phyloP scores from a whole-genome alignment of 2,329 filamentous ascomycete species.

The Fusarium hainanense region DNA sequence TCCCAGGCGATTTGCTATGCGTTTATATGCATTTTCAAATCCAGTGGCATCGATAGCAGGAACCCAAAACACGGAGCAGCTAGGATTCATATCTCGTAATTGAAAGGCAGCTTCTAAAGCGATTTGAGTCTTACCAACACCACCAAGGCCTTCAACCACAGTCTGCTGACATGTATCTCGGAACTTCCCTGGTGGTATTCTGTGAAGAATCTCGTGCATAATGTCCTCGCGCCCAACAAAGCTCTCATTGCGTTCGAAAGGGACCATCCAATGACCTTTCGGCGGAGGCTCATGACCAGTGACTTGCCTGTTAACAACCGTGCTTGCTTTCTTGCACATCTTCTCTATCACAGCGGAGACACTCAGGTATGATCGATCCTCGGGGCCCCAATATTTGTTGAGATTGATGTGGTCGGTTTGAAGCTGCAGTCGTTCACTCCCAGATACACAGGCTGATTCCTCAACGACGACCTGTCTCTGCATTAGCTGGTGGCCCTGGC shows the following conservation, averaged over 20 bases:
- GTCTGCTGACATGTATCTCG: background rate
- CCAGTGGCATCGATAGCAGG: background rate
- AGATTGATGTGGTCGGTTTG: background rate
- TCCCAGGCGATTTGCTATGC: accelerated
- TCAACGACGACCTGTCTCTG: background rate
- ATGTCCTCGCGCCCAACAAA: background rate
- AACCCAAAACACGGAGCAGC: background rate
- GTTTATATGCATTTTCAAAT: accelerated
- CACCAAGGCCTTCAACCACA: background rate
- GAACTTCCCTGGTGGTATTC: accelerated
- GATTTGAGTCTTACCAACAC: background rate
- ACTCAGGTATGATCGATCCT: background rate
- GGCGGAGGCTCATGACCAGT: background rate
- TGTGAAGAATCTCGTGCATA: background rate
- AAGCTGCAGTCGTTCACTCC: background rate
- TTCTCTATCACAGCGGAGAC: background rate
- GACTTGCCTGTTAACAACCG: no score
- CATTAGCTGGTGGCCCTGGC: background rate
- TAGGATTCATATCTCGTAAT: background rate
- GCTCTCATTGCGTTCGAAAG: background rate
- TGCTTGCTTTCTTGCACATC: background rate
- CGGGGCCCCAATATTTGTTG: background rate
- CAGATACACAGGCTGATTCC: background rate
- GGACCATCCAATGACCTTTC: background rate
- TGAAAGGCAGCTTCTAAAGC: background rate